Evolutionary conservation across 495 filamentous ascomycete species (phyloP), one percentile per base, ranked within the genome.

Genomic region (Hypoxylon crocopeplum): DNA sequence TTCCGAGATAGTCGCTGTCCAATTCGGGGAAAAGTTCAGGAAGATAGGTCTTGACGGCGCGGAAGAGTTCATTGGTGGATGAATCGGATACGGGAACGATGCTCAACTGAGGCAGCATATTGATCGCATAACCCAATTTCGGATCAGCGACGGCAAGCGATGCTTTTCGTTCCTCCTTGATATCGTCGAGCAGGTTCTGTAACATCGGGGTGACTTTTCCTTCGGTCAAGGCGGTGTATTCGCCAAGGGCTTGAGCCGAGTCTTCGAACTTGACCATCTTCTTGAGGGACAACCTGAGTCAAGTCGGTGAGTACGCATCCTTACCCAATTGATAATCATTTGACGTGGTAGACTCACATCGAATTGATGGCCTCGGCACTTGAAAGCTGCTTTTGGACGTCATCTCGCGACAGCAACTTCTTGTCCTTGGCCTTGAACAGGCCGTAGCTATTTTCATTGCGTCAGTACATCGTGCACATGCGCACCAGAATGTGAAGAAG

Each of bases 401-500:
- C 84, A 73, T 92, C 88, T 60, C 86, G 85, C 77, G 96, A 92
- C 48, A 99, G 82, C 34, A 98, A 82, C 82, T 97, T 98, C 84
- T 96, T 97, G 86, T 96, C 93, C 74, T 89, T 90, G 21, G 95
- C 90, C 79, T 99, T 98, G 79, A 98, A 90, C 68, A 98, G 84
- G 71, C 92, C 95, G 82, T 97, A 97, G 62, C 78, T 81, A 59
- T 45, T 81, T 56, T 41, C 44, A 41, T 52, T 40, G 33, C 49
- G 69, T 72, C 46, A 74, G 66, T 52, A 47, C 8, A 12, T 12
- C 15, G 8, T 27, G 24, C 13, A 17, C 38, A 53, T 48, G 34
- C 49, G 58, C 40, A 50, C 8, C 15, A 38, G 11, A 46, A 40
- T 27, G 10, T 33, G 19, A 45, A 15, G 22, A 15, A 10, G 16